phyloP scores from a whole-genome alignment of 2,329 filamentous ascomycete genomes.

The Fusarium torulosum region DNA sequence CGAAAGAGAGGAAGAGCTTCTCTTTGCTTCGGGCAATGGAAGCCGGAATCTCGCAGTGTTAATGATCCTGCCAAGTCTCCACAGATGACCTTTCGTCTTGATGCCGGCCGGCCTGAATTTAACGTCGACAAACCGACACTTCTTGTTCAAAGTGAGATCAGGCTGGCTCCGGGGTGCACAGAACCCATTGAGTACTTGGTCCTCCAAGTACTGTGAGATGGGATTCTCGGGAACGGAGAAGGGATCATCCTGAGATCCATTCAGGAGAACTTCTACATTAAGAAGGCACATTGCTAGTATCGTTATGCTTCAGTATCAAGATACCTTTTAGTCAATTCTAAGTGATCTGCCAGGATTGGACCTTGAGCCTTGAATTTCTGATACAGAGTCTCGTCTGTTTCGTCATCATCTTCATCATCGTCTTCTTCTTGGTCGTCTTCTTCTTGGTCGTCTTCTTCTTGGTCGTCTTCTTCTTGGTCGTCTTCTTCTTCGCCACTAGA shows the following conservation, averaged over 20 bases:
- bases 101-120: not conserved
- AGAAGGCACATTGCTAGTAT: constrained; percentile 1
- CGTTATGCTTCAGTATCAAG: no score
- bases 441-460: no score
- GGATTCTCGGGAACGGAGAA: not conserved
- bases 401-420: no score
- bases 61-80: not conserved
- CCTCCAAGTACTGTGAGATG: not conserved
- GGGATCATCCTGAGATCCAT: not conserved
- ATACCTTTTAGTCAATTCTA: no score
- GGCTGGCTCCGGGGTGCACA: not conserved
- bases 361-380: no score
- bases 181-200: not conserved
- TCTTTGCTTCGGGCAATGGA: not conserved
- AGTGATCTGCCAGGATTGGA: no score
- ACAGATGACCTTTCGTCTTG: not conserved
- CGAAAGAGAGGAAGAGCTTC: not conserved
- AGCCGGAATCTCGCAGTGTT: not conserved
- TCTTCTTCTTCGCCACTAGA: no score
- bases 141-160: not conserved
- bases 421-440: no score
- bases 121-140: not conserved
- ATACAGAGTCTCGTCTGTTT: no score
- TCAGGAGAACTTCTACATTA: not conserved
- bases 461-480: no score